A percentile compares a stretch with the other conserved stretches of the same genome.
phyloP scores from a whole-genome alignment of 106 monocot genomes.

The Dendrobium catenatum region DNA sequence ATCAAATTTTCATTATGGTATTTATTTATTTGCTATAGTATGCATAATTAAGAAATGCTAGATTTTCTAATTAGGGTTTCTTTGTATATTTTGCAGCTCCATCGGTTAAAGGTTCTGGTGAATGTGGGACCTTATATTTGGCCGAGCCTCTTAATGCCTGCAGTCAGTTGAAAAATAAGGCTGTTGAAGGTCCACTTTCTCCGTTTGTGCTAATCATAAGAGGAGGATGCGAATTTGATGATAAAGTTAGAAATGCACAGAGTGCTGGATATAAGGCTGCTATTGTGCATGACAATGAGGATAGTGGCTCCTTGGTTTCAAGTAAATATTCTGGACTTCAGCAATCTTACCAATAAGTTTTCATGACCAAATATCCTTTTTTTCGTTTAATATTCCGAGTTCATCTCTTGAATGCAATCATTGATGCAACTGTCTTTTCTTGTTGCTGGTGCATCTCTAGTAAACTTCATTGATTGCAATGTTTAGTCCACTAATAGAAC shows the following conservation, averaged over 20 bases:
- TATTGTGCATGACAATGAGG: conserved; percentile 76
- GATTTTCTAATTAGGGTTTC: background rate
- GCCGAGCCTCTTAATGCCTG: conserved; percentile 87
- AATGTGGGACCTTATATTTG: conserved; percentile 53
- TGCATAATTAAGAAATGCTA: background rate
- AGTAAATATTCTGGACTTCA: conserved; percentile 36
- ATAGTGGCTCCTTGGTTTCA: conserved; percentile 41
- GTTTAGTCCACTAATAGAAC: background rate
- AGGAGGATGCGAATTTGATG: conserved; percentile 84
- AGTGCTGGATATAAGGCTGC: conserved; percentile 73
- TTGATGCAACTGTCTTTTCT: background rate
- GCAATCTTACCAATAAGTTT: background rate
- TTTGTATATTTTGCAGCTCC: conserved; percentile 51
- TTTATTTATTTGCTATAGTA: background rate
- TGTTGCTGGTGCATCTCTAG: background rate
- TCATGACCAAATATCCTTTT: background rate
- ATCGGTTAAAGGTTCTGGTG: conserved; percentile 62
- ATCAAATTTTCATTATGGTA: background rate
- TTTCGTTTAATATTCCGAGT: background rate
- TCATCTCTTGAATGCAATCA: background rate
- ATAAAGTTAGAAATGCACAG: conserved; percentile 81
- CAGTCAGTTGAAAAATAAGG: conserved; percentile 43
- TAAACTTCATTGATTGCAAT: background rate
- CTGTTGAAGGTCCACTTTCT: conserved; percentile 27
- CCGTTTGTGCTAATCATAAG: conserved; percentile 72